Evolutionary conservation across 1,284 basidiomycete genomes (phyloP).

Genomic region (Pascua sp.): DNA sequence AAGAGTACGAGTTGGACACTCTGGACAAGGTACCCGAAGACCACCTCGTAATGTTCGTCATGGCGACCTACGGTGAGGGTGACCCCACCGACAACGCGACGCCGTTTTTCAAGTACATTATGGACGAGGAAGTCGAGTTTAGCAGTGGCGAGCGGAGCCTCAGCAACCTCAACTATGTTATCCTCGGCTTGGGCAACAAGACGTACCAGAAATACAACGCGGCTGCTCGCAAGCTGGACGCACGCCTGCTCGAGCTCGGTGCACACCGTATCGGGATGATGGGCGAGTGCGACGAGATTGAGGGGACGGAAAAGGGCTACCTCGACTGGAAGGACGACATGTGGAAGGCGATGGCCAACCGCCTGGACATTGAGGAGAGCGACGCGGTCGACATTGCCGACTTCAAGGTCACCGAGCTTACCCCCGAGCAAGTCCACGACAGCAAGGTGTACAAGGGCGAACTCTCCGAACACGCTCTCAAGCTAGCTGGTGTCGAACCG

Average conservation of each 20-base stretch:
- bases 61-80: constrained; percentile 98
- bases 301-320: constrained; percentile 99
- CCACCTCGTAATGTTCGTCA: constrained; percentile 76
- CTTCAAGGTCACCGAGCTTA: constrained; percentile 83
- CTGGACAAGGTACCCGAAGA: constrained; percentile 86
- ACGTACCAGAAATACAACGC: constrained; percentile 96
- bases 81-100: constrained; percentile 99
- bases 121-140: constrained; percentile 82
- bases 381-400: constrained; percentile 89
- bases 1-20: constrained; percentile 96
- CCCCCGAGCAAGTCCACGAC: constrained; percentile 54
- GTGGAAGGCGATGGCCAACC: constrained; percentile 80
- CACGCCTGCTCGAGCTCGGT: constrained; percentile 70
- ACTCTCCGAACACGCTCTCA: constrained; percentile 78
- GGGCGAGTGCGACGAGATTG: constrained; percentile 97
- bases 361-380: constrained; percentile 87
- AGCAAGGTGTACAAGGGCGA: constrained; percentile 91
- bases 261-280: constrained; percentile 80
- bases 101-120: constrained; percentile 84
- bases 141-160: constrained; percentile 63
- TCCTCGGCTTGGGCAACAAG: constrained; percentile 91
- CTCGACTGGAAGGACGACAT: constrained; percentile 98
- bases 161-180: constrained; percentile 85
- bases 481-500: constrained; percentile 25
- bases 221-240: constrained; percentile 76